Evolutionary conservation across 202 grass and related monocot species (phyloP).

Genomic region (Setaria viridis): DNA sequence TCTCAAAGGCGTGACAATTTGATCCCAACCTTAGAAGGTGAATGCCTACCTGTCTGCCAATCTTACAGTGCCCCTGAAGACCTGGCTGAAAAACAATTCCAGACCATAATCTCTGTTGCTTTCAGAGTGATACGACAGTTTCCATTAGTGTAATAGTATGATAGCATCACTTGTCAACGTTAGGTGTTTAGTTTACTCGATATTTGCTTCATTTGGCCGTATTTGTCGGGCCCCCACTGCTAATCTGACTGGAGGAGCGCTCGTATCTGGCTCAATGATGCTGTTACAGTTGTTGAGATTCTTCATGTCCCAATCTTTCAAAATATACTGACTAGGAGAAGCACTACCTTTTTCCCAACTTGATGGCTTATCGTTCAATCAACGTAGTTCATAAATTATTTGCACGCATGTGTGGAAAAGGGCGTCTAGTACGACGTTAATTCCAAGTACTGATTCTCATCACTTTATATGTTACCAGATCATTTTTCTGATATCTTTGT

Average conservation of each 20-base stretch:
- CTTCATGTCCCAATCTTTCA: constrained; percentile 48
- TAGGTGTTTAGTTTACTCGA: constrained; percentile 28
- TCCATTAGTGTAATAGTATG: constrained; percentile 4
- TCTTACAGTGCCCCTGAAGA: neutral
- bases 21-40: constrained; percentile 10
- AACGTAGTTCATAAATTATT: constrained; percentile 13
- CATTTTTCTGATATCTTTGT: constrained; percentile 15
- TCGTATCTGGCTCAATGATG: constrained; percentile 31
- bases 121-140: constrained; percentile 7
- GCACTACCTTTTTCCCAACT: constrained; percentile 46
- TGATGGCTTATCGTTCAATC: constrained; percentile 54
- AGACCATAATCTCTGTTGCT: neutral
- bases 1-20: constrained; percentile 17
- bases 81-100: constrained; percentile 14
- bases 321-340: constrained; percentile 70
- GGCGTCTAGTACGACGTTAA: constrained; percentile 54
- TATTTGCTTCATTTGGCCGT: constrained; percentile 39
- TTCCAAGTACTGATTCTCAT: constrained; percentile 36
- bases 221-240: constrained; percentile 12
- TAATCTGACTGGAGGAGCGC: constrained; percentile 19
- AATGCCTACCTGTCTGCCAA: neutral
- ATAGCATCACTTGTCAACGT: neutral
- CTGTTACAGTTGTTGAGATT: constrained; percentile 62
- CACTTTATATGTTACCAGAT: constrained; percentile 29
- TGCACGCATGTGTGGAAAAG: constrained; percentile 57